A percentile compares a stretch with the other conserved stretches of the same genome.
These are phyloP conservation scores for Russula ochroleuca DNA, from an alignment of 768 basidiomycete genomes.

Conservation along the genomic window DNA sequence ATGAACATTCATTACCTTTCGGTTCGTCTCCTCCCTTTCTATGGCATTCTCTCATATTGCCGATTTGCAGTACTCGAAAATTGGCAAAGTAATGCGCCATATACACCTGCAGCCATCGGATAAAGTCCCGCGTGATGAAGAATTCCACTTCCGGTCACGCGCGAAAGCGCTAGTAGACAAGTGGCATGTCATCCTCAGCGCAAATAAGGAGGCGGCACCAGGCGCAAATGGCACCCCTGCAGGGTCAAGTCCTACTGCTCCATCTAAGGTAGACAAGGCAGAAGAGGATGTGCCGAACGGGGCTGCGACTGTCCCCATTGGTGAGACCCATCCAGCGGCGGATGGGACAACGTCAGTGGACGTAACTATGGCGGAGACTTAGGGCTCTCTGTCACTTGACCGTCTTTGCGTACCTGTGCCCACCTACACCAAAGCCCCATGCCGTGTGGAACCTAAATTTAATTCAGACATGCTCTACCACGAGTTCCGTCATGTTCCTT, in stretches of 20 bases:
- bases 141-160: conserved; percentile 68
- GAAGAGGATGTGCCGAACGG: conserved; percentile 20
- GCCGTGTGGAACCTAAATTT: conserved; percentile 11
- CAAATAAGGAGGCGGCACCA: conserved; percentile 29
- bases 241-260: conserved; percentile 21
- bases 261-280: conserved; percentile 15
- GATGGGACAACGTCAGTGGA: conserved; percentile 25
- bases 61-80: conserved; percentile 57
- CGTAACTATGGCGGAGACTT: conserved; percentile 22
- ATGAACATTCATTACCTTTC: conserved; percentile 75
- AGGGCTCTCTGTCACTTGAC: background rate
- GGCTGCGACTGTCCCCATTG: background rate
- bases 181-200: conserved; percentile 56
- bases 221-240: conserved; percentile 20
- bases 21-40: conserved; percentile 33
- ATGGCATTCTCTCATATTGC: background rate
- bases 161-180: conserved; percentile 64
- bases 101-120: conserved; percentile 54
- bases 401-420: background rate
- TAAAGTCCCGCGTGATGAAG: conserved; percentile 58
- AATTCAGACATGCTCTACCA: conserved; percentile 14
- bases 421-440: conserved; percentile 3
- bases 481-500: conserved; percentile 14
- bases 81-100: conserved; percentile 86
- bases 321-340: conserved; percentile 11